Conservation (phyloP, 1,284 basidiomycete genomes). For the Schizophyllum commune region DNA sequence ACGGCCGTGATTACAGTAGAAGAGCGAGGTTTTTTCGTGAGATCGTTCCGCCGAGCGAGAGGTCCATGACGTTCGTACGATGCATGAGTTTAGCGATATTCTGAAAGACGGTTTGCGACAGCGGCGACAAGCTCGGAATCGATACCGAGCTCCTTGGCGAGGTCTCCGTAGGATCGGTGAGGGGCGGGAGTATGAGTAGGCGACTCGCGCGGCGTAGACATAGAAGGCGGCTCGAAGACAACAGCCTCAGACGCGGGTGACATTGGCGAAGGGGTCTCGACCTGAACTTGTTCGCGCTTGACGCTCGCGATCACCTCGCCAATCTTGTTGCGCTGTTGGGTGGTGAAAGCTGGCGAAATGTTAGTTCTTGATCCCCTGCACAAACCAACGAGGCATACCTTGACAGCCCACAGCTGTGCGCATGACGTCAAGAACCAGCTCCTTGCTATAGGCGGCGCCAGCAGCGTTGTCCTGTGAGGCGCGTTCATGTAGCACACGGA, state of each 20-base stretch:
- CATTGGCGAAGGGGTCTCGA: conserved; percentile 6
- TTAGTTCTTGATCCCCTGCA: conserved; percentile 4
- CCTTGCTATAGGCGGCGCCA: conserved; percentile 14
- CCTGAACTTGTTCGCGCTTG: conserved; percentile 8
- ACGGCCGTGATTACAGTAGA: no score
- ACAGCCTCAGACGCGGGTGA: conserved; percentile 4
- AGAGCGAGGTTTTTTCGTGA: no score
- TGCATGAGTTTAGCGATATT: no score
- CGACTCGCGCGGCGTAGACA: conserved; percentile 8
- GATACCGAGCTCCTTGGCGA: conserved; percentile 68
- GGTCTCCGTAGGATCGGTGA: conserved; percentile 30
- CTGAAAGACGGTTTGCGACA: conserved; percentile 48
- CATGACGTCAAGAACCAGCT: conserved; percentile 44
- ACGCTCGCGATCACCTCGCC: conserved; percentile 18
- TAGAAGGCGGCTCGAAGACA: conserved; percentile 5
- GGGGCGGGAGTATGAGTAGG: neutral
- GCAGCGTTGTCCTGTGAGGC: conserved; percentile 24
- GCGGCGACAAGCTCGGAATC: conserved; percentile 62
- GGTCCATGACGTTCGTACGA: no score
- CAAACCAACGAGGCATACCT: conserved; percentile 29
- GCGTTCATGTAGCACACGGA: conserved; percentile 24
- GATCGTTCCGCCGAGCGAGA: no score
- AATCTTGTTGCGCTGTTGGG: conserved; percentile 42
- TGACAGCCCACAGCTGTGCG: conserved; percentile 45
- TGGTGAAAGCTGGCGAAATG: conserved; percentile 49